Evolutionary conservation across 805 yeast species (phyloP).

Genomic region (Scheffersomyces spartinae): DNA sequence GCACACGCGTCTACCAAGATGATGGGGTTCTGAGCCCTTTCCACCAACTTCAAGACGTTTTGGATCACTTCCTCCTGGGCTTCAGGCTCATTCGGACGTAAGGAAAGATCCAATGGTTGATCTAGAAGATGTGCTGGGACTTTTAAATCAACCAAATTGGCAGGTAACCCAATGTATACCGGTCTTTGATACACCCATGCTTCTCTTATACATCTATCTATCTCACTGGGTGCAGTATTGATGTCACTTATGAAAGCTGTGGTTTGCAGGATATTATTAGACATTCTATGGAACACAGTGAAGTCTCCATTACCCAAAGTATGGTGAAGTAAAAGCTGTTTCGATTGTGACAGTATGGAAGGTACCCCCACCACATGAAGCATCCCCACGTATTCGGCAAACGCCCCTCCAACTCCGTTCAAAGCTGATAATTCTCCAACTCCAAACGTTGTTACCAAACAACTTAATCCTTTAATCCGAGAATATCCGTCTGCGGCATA

Average conservation of each 20-base stretch:
- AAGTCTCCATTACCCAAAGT: conserved; percentile 33
- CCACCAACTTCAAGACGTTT: conserved; percentile 12
- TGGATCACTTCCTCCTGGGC: conserved; percentile 21
- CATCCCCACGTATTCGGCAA: conserved; percentile 25
- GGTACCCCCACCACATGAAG: conserved; percentile 25
- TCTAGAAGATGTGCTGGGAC: conserved; percentile 17
- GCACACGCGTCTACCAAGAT: conserved; percentile 22
- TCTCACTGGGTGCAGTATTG: conserved; percentile 17
- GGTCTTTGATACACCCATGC: conserved; percentile 24
- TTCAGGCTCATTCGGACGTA: conserved; percentile 17
- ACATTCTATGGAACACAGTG: conserved; percentile 26
- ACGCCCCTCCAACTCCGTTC: conserved; percentile 23
- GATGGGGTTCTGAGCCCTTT: conserved; percentile 14
- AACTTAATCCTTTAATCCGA: conserved; percentile 15
- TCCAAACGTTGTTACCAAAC: conserved; percentile 22
- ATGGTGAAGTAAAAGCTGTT: conserved; percentile 29
- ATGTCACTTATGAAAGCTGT: conserved; percentile 18
- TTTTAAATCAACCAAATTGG: conserved; percentile 22
- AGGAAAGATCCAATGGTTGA: conserved; percentile 16
- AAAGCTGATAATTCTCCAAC: conserved; percentile 25
- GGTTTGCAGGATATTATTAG: conserved; percentile 19
- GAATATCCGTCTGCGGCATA: conserved; percentile 17
- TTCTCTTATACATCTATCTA: conserved; percentile 20
- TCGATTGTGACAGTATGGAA: conserved; percentile 18
- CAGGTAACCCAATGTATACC: conserved; percentile 22